These are phyloP conservation scores for Tolypocladium sp. DNA, from an alignment of 2,329 filamentous ascomycete genomes.

Conservation along the genomic window DNA sequence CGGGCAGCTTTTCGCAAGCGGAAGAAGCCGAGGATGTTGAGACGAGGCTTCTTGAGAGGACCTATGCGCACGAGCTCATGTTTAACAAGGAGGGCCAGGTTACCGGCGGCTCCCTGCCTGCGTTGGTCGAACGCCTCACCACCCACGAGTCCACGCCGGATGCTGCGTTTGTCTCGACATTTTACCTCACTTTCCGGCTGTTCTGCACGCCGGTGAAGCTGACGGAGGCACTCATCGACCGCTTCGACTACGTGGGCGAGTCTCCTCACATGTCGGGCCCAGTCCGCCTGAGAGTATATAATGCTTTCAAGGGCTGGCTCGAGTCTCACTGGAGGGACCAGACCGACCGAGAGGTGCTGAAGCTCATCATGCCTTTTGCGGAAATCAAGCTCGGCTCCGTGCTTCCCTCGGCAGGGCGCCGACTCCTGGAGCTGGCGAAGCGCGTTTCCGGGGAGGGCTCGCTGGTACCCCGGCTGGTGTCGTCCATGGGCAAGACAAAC, in stretches of 20 bases:
- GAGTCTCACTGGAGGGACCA: constrained; percentile 90
- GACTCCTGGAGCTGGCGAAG: constrained; percentile 69
- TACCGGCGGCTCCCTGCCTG: constrained; percentile 82
- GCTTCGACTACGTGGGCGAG: constrained; percentile 86
- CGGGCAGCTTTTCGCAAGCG: constrained; percentile 54
- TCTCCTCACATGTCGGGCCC: constrained; percentile 65
- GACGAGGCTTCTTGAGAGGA: constrained; percentile 79
- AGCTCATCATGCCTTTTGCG: constrained; percentile 72
- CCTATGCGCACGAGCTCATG: constrained; percentile 82
- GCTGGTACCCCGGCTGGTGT: constrained; percentile 73
- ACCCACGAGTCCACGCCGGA: constrained; percentile 90
- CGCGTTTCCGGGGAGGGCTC: constrained; percentile 68
- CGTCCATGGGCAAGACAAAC: constrained; percentile 81
- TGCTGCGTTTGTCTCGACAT: constrained; percentile 82
- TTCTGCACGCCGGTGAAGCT: constrained; percentile 78
- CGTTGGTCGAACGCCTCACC: constrained; percentile 88
- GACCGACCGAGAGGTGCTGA: constrained; percentile 67
- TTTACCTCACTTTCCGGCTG: constrained; percentile 91
- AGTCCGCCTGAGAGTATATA: constrained; percentile 85
- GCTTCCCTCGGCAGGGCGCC: constrained; percentile 68
- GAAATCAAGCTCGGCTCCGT: constrained; percentile 57
- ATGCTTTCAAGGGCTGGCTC: constrained; percentile 94
- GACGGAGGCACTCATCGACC: constrained; percentile 73
- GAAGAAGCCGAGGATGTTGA: constrained; percentile 77
- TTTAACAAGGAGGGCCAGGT: constrained; percentile 92